Evolutionary conservation across 2,329 filamentous ascomycete species (phyloP).

Genomic region (Cadophora sp.): DNA sequence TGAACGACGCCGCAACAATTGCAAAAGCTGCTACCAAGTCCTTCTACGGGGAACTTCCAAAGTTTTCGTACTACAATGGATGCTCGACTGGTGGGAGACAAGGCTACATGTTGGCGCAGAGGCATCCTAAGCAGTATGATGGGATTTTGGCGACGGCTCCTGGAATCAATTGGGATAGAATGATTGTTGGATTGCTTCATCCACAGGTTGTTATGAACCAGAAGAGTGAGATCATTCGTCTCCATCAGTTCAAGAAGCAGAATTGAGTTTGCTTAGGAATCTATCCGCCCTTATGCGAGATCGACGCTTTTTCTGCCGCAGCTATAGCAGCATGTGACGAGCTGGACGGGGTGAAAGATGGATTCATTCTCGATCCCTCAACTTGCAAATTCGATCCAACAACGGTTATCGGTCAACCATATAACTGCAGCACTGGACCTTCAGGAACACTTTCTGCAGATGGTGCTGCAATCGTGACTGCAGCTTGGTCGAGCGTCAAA

Average conservation of each 20-base stretch:
- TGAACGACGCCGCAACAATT: constrained; percentile 46
- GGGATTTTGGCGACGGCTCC: constrained; percentile 49
- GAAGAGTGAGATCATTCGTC: background rate
- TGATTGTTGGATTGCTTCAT: constrained; percentile 20
- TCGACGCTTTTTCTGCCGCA: background rate
- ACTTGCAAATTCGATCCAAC: constrained; percentile 1
- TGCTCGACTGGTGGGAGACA: constrained; percentile 49
- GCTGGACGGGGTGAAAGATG: constrained; percentile 2
- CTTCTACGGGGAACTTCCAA: constrained; percentile 45
- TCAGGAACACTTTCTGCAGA: background rate
- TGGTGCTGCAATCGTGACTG: background rate
- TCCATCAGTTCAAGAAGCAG: background rate
- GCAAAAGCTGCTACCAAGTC: constrained; percentile 44
- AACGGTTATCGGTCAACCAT: background rate
- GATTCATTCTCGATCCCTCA: background rate
- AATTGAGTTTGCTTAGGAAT: background rate
- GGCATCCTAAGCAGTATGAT: constrained; percentile 47
- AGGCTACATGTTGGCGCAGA: constrained; percentile 47
- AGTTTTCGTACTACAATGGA: constrained; percentile 48
- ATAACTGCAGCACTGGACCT: constrained; percentile 4
- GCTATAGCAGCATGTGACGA: constrained; percentile 10
- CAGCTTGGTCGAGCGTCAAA: background rate
- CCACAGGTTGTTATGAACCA: constrained; percentile 31
- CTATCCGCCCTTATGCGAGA: constrained; percentile 1
- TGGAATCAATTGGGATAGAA: constrained; percentile 44